A percentile compares a stretch with the other conserved stretches of the same genome.
Evolutionary conservation across 129 eudicot species (phyloP).

Genomic region (Arctium lappa): DNA sequence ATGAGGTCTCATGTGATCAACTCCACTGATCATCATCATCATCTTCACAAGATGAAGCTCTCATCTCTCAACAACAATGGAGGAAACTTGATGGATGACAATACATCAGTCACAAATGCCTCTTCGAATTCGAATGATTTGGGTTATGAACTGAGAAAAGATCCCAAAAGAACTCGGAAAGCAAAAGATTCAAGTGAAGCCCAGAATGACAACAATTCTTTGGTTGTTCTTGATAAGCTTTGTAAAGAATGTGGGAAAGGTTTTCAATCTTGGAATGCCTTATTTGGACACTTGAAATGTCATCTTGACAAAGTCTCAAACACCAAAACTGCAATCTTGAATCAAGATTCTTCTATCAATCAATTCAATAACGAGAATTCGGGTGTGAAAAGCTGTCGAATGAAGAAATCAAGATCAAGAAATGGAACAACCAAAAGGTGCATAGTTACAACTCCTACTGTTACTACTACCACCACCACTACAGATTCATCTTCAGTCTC

Average conservation of each 20-base stretch:
- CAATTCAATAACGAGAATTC: conserved; percentile 34
- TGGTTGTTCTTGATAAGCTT: conserved; percentile 39
- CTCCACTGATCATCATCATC: conserved; percentile 31
- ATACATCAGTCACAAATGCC: neutral
- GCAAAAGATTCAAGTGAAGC: conserved; percentile 30
- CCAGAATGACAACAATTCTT: conserved; percentile 12
- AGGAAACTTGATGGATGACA: neutral
- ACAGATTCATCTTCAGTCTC: conserved; percentile 41
- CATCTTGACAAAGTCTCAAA: conserved; percentile 55
- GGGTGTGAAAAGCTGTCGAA: conserved; percentile 12
- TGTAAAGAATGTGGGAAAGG: conserved; percentile 81
- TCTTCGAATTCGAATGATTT: conserved; percentile 18
- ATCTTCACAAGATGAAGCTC: conserved; percentile 33
- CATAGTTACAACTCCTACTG: conserved; percentile 8
- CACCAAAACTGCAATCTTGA: conserved; percentile 21
- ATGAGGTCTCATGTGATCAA: conserved; percentile 94
- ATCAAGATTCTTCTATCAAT: conserved; percentile 42
- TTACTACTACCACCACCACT: neutral
- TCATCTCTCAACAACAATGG: conserved; percentile 21
- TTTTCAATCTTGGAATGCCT: conserved; percentile 77
- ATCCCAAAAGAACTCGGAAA: conserved; percentile 53
- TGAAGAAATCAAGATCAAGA: conserved; percentile 49
- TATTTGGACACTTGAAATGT: conserved; percentile 85
- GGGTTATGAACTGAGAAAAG: conserved; percentile 49
- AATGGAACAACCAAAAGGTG: conserved; percentile 39